Evolutionary conservation across 192 early-diverging fungal species (phyloP).

Genomic region (Paraglomus brasilianum): DNA sequence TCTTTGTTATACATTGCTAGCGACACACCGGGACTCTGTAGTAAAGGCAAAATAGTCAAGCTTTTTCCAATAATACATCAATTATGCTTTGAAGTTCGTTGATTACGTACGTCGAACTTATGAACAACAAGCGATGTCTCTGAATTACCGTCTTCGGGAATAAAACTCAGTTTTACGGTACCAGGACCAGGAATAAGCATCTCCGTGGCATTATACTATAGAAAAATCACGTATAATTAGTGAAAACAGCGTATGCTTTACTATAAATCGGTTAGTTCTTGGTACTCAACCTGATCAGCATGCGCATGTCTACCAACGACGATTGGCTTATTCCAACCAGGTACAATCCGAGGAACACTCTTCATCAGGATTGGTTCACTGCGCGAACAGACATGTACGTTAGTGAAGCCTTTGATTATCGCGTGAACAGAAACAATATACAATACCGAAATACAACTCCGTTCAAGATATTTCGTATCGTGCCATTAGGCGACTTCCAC

Average conservation of each 20-base stretch:
- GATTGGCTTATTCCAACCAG: conserved; percentile 92
- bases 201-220: conserved; percentile 93
- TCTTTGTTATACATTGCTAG: conserved; percentile 96
- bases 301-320: conserved; percentile 97
- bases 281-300: conserved; percentile 76
- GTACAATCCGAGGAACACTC: conserved; percentile 89
- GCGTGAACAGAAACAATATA: background rate
- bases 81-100: no score
- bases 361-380: conserved; percentile 94
- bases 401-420: no score
- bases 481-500: conserved; percentile 97
- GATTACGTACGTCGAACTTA: no score
- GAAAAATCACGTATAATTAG: conserved; percentile 23
- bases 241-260: background rate
- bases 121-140: conserved; percentile 67
- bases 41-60: background rate
- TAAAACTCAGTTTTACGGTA: conserved; percentile 87
- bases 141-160: conserved; percentile 72
- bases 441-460: conserved; percentile 84
- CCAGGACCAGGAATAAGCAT: conserved; percentile 90
- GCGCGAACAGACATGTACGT: no score
- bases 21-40: conserved; percentile 76
- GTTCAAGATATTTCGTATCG: conserved; percentile 94
- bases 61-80: no score
- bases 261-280: background rate